These are phyloP conservation scores for Lagenaria siceraria DNA, from an alignment of 306 rosid species.

Conservation along the genomic window DNA sequence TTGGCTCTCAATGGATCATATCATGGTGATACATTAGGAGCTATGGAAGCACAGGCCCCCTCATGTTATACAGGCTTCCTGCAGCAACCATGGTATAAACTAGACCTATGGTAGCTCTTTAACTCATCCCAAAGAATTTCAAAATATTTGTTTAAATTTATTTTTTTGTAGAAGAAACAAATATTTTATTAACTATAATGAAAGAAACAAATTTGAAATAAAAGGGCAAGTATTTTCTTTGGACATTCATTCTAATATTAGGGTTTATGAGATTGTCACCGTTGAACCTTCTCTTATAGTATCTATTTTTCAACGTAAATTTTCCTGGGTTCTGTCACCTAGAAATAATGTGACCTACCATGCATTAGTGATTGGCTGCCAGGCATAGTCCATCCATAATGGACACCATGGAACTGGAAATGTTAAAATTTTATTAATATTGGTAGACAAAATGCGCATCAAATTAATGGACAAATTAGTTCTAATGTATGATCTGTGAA, in stretches of 20 bases:
- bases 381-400: neutral
- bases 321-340: neutral
- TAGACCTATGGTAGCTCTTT: neutral
- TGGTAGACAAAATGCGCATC: neutral
- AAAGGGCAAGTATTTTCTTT: neutral
- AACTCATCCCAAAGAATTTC: neutral
- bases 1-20: constrained; percentile 82
- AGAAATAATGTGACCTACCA: neutral
- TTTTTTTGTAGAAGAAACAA: neutral
- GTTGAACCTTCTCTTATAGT: neutral
- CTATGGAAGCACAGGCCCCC: constrained; percentile 98
- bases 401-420: neutral
- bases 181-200: neutral
- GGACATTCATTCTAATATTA: neutral
- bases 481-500: neutral
- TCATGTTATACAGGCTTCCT: constrained; percentile 91
- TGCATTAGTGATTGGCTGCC: neutral
- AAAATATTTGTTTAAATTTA: neutral
- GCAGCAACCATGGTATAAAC: constrained; percentile 85
- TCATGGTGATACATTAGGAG: constrained; percentile 97
- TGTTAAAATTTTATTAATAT: neutral
- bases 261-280: neutral
- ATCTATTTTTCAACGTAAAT: neutral
- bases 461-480: neutral
- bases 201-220: neutral